Base-by-base conservation (phyloP, 225 moss, liverwort and hornwort species). In the Takakia lepidozioides region DNA sequence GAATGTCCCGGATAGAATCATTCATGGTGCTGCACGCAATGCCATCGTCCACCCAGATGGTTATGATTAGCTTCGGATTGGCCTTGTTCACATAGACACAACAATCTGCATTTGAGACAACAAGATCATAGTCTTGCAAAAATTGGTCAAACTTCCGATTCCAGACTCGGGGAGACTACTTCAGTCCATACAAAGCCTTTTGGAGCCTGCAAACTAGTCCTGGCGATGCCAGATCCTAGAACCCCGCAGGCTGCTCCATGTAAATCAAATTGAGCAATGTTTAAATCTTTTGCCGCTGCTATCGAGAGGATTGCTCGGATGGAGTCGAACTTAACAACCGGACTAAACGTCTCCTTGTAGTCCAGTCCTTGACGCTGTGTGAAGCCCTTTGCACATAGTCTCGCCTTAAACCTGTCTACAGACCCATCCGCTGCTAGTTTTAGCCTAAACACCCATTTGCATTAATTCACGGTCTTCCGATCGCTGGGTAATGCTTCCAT, bases 391-490 rank as follows among this genome's bases (percentile, higher is more conserved):
- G 60, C 66, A 4, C 59, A 59, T 0, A 60, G 16, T 14, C 46
- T 14, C 13, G 29, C 47, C 16, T 67, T 67, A 17, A 47, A 41
- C 1, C 53, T 19, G 1, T 16, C 37, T 37, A 60, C 16, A 5
- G 5, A 8, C 1, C 60, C 59, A 22, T 8, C 15, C 0, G 23
- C 18, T n/a, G 46, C 28, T 6, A 29, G 28, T 13, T 67, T 60
- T 11, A 25, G 19, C 15, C 48, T 48, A n/a, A 26, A 67, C 4
- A 59, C 25, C 66, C 27, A 60, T 46, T 60, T 53, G n/a, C n/a
- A n/a, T 36, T 37, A 59, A 2, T 38, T 32, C 1, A 62, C 13
- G 0, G 28, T 18, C 1, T 46, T 46, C 16, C 38, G 20, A 34
- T 5, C 27, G 8, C 8, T 4, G 8, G 10, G n/a, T 3, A 55